These are phyloP conservation scores for Pleurotus giganteus DNA, from an alignment of 768 basidiomycete genomes.

Conservation along the genomic window DNA sequence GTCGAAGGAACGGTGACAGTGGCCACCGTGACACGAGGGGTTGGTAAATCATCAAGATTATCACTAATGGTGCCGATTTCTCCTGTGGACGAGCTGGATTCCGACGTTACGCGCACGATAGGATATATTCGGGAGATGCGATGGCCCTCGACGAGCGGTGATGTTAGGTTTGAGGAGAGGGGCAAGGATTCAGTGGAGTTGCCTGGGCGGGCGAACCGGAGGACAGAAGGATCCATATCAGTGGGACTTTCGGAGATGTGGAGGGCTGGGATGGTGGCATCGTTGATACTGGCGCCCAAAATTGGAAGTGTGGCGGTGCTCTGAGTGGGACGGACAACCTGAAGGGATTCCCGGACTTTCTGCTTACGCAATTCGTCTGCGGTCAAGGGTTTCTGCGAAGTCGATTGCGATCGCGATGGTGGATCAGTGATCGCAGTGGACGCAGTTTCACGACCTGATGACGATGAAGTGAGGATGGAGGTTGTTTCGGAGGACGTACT, in stretches of 20 bases:
- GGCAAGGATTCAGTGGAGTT: conserved; percentile 74
- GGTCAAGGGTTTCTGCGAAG: conserved; percentile 22
- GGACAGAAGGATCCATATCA: conserved; percentile 74
- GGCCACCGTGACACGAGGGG: conserved; percentile 18
- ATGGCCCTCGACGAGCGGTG: conserved; percentile 9
- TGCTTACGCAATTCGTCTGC: conserved; percentile 18
- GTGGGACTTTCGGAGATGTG: conserved; percentile 40
- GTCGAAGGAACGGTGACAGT: conserved; percentile 1
- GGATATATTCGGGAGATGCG: conserved; percentile 8
- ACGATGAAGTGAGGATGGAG: conserved; percentile 39
- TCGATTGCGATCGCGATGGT: conserved; percentile 32
- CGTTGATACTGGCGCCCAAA: conserved; percentile 13
- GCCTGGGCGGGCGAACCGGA: conserved; percentile 72
- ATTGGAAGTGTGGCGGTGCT: conserved; percentile 38
- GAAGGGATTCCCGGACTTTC: conserved; percentile 18
- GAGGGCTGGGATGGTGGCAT: conserved; percentile 12
- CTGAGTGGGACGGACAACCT: conserved; percentile 20
- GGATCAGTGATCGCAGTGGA: conserved; percentile 49
- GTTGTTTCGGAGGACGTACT: conserved; percentile 41
- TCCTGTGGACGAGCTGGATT: neutral
- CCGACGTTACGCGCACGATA: neutral
- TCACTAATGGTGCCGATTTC: conserved; percentile 2
- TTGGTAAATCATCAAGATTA: conserved; percentile 21
- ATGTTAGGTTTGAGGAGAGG: conserved; percentile 15
- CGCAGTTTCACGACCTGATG: conserved; percentile 36